These are phyloP conservation scores for Malassezia psittaci DNA, from an alignment of 1,284 basidiomycete genomes.

Conservation along the genomic window DNA sequence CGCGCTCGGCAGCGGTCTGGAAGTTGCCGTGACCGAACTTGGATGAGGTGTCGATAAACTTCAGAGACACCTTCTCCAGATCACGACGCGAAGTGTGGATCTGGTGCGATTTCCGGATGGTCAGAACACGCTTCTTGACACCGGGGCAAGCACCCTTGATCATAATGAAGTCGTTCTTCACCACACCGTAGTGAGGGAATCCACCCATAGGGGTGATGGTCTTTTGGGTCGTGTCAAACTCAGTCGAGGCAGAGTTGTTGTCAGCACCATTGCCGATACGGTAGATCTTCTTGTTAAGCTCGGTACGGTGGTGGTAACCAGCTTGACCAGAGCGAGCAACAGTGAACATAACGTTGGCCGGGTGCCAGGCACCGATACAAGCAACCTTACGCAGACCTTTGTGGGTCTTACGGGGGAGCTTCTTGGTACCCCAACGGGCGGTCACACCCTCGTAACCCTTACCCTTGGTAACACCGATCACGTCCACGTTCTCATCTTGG, in stretches of 20 bases:
- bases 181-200: constrained; percentile 96
- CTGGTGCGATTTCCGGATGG: constrained; percentile 50
- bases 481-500: constrained; percentile 91
- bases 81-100: constrained; percentile 44
- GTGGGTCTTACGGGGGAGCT: constrained; percentile 96
- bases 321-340: constrained; percentile 98
- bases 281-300: constrained; percentile 87
- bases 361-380: constrained; percentile 99
- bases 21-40: constrained; percentile 80
- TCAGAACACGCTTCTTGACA: constrained; percentile 94
- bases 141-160: constrained; percentile 68
- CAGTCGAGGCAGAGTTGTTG: constrained; percentile 78
- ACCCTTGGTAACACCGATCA: constrained; percentile 98
- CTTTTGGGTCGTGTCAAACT: constrained; percentile 55
- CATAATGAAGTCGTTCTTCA: constrained; percentile 96
- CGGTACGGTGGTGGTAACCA: constrained; percentile 96
- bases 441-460: constrained; percentile 99
- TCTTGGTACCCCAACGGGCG: constrained; percentile 98
- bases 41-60: constrained; percentile 96
- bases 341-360: constrained; percentile 98
- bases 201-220: constrained; percentile 95
- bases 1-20: constrained; percentile 94
- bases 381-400: constrained; percentile 93
- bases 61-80: constrained; percentile 93
- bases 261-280: constrained; percentile 76